phyloP scores from a whole-genome alignment of 2,329 filamentous ascomycete species.

The Trichoderma afroharzianum region DNA sequence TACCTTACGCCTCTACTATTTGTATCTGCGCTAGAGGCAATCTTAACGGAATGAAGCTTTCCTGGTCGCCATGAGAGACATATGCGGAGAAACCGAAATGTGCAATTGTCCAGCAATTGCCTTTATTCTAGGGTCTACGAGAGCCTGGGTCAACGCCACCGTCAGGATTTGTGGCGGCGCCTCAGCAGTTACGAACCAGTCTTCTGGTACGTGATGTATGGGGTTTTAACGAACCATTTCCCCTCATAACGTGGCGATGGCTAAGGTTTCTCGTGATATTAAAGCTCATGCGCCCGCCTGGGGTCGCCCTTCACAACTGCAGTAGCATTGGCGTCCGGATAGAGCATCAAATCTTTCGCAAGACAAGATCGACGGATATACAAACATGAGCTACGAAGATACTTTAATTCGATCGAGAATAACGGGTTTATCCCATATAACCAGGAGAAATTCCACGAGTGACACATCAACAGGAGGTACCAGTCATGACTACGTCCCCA shows the following conservation, averaged over 20 bases:
- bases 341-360: neutral
- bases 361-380: neutral
- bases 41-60: neutral
- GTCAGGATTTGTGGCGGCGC: conserved; percentile 2
- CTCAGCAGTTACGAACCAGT: neutral
- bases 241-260: neutral
- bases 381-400: neutral
- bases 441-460: neutral
- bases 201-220: neutral
- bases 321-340: neutral
- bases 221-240: neutral
- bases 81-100: neutral
- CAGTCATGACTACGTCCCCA: neutral
- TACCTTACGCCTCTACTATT: neutral
- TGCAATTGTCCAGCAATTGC: neutral
- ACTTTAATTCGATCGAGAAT: neutral
- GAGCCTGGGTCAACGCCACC: neutral
- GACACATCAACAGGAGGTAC: neutral
- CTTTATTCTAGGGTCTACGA: neutral
- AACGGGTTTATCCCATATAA: neutral
- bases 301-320: neutral
- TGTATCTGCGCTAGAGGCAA: neutral
- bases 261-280: neutral
- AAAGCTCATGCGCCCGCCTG: neutral
- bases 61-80: neutral